Evolutionary conservation across 179 eudicot species (phyloP).

Genomic region (Gypsophila paniculata): DNA sequence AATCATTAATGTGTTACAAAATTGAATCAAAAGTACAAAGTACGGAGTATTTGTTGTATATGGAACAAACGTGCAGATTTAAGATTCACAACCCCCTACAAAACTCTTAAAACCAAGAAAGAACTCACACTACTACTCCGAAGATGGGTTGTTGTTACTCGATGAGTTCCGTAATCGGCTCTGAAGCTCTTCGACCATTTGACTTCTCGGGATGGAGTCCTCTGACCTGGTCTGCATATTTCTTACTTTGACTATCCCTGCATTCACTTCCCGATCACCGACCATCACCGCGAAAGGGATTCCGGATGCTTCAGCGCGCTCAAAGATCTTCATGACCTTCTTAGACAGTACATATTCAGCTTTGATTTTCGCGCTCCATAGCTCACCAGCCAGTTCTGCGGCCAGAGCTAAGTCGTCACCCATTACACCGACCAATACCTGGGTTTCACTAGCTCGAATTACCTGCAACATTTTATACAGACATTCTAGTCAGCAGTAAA

Average conservation of each 20-base stretch:
- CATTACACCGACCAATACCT: slow-evolving; percentile 69
- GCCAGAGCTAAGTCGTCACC: slow-evolving; percentile 64
- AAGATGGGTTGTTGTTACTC: slow-evolving; percentile 16
- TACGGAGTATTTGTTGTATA: background rate
- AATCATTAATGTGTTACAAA: background rate
- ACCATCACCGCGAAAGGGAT: slow-evolving; percentile 82
- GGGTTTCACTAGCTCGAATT: slow-evolving; percentile 74
- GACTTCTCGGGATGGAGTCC: slow-evolving; percentile 42
- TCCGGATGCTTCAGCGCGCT: slow-evolving; percentile 56
- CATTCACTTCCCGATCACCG: slow-evolving; percentile 58
- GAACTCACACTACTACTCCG: background rate
- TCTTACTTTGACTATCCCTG: slow-evolving; percentile 67
- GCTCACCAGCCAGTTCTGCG: slow-evolving; percentile 47
- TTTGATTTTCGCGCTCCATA: slow-evolving; percentile 70
- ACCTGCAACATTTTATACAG: slow-evolving; percentile 39
- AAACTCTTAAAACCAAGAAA: background rate
- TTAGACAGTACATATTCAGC: slow-evolving; percentile 58
- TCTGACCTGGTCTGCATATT: slow-evolving; percentile 46
- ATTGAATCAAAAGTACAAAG: background rate
- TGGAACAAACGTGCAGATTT: background rate
- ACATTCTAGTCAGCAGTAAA: slow-evolving; percentile 1
- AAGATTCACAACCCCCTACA: slow-evolving; percentile 7
- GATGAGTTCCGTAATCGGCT: slow-evolving; percentile 33
- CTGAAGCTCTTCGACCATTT: slow-evolving; percentile 51
- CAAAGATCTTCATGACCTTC: slow-evolving; percentile 62